Base-by-base conservation (phyloP, 169 alveolate species). In the Plasmodium gaboni region DNA sequence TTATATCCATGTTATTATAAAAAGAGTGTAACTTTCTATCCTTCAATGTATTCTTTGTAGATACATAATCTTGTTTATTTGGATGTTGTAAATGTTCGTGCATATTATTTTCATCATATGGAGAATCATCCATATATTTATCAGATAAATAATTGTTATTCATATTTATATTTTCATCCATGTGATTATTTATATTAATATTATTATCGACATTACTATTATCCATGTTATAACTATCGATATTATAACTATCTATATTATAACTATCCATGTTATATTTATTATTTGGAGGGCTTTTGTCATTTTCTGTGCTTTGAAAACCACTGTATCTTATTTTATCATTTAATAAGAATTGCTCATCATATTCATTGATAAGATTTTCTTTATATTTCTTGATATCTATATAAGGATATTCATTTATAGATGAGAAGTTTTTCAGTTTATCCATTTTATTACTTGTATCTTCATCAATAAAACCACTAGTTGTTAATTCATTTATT, bases 371-470 rank as follows among this genome's bases (percentile, higher is more conserved):
- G 22, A 65, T 12, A n/a, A 61, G 48, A 22, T 74, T 60, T 1
- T 61, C 71, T 61, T 74, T 64, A 13, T 59, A 10, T 13, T 74
- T 74, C 15, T 61, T 61, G 2, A 74, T 24, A n/a, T 61, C 44
- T 19, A 24, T 26, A 2, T 46, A n/a, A 0, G 60, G 65, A 26
- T 42, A 64, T 26, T 60, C 74, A 67, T 67, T 67, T 55, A 55
- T 9, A 2, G 46, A 7, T 4, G 17, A 4, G 10, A 26, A 63
- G 8, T 44, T 64, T 53, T 42, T 60, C 7, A 46, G 22, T 17
- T 15, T 42, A 74, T 74, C 88, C 10, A 61, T 9, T 63, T 57
- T 74, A 28, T 15, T 60, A 38, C 46, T 38, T 12, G 24, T 55
- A 13, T 74, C 88, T 46, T 74, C 73, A 2, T 44, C 61, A 13